These are phyloP conservation scores for Gypsophila paniculata DNA, from an alignment of 179 eudicot genomes.

Conservation along the genomic window DNA sequence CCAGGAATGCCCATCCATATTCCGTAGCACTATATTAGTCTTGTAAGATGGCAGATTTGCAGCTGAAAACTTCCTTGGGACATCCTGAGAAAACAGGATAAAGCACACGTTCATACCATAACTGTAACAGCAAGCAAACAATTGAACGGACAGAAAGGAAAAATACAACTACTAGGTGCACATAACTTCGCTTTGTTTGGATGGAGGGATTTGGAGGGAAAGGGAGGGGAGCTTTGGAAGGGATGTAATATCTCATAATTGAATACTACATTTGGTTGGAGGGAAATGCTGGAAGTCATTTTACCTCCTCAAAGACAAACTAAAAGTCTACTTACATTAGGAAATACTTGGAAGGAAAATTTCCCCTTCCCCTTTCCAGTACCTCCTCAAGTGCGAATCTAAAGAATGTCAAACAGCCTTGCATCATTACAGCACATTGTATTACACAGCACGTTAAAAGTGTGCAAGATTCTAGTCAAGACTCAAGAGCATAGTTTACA, in stretches of 20 bases:
- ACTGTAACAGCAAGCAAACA: background rate
- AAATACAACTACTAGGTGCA: background rate
- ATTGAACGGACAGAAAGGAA: background rate
- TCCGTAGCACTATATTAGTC: constrained; percentile 58
- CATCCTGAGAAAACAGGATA: constrained; percentile 39
- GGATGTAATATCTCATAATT: no score
- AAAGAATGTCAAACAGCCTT: background rate
- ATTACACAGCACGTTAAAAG: background rate
- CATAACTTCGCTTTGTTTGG: background rate
- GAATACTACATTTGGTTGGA: no score
- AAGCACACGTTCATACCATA: background rate
- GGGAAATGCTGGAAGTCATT: background rate
- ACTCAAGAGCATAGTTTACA: background rate
- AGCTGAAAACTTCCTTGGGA: constrained; percentile 67
- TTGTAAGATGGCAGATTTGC: constrained; percentile 57
- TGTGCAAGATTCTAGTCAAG: background rate
- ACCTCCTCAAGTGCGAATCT: background rate
- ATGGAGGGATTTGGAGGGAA: background rate
- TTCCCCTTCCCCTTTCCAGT: background rate
- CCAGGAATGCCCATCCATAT: constrained; percentile 64
- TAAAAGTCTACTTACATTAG: background rate
- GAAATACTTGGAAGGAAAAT: background rate
- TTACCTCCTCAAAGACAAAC: background rate
- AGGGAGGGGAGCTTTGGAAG: background rate
- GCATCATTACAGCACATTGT: background rate